These are phyloP conservation scores for Agrocybe pediades DNA, from an alignment of 768 basidiomycete species.

Conservation along the genomic window DNA sequence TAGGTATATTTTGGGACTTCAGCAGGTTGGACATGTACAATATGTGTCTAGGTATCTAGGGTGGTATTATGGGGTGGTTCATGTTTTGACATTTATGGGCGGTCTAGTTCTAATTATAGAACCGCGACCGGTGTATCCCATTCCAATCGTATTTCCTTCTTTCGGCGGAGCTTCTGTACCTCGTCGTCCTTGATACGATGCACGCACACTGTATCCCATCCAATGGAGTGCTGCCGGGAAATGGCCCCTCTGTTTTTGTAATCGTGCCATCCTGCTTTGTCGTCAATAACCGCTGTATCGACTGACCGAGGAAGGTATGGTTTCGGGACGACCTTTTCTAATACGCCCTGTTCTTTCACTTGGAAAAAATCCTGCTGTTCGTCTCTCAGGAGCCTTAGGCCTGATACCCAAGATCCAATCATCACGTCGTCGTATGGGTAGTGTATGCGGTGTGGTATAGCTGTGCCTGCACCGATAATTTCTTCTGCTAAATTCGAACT, in stretches of 20 bases:
- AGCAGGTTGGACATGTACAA: neutral
- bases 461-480: neutral
- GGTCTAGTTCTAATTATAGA: no score
- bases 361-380: neutral
- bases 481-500: conserved; percentile 7
- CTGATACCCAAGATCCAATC: conserved; percentile 11
- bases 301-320: conserved; percentile 6
- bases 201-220: conserved; percentile 7
- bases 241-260: neutral
- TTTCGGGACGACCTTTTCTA: neutral
- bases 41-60: no score
- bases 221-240: neutral
- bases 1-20: neutral
- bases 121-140: neutral
- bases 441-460: conserved; percentile 10
- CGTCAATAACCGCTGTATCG: conserved; percentile 5
- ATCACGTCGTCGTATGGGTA: conserved; percentile 14
- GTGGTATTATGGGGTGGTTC: no score
- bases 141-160: neutral
- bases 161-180: neutral
- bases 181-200: conserved; percentile 3
- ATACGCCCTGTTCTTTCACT: neutral
- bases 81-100: no score
- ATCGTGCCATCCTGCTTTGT: conserved; percentile 10
- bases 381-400: conserved; percentile 2